Percentiles rank a stretch among this genome's conserved stretches.
phyloP scores from a whole-genome alignment of 495 filamentous ascomycete species.

The Tuber melanosporum region DNA sequence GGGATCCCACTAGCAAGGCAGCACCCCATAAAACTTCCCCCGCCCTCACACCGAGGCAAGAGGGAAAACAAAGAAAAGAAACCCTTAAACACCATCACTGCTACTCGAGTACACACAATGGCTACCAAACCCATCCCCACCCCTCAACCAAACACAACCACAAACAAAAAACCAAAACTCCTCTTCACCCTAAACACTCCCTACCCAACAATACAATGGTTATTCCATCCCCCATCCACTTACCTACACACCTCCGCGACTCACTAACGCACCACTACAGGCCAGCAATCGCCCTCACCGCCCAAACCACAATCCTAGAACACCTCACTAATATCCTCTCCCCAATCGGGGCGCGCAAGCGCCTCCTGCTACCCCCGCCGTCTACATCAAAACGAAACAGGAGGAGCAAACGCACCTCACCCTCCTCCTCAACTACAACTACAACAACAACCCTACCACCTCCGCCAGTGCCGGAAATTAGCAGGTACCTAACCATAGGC shows the following conservation, averaged over 20 bases:
- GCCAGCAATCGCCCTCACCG: neutral
- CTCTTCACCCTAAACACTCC: neutral
- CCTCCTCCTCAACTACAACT: slow-evolving; percentile 5
- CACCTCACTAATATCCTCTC: neutral
- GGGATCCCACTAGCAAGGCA: neutral
- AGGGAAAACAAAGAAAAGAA: neutral
- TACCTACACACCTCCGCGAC: neutral
- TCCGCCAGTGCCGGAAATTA: slow-evolving; percentile 31
- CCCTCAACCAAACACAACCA: neutral
- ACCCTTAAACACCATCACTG: neutral
- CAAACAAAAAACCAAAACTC: neutral
- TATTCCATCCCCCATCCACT: neutral
- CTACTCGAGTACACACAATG: neutral
- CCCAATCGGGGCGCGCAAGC: neutral
- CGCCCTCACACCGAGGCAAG: no score
- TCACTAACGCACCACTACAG: neutral
- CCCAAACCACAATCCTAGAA: neutral
- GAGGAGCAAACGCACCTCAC: slow-evolving; percentile 35
- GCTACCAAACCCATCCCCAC: neutral
- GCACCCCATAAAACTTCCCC: neutral
- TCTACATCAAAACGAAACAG: neutral
- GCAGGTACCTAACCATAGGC: slow-evolving; percentile 45
- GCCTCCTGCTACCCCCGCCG: neutral
- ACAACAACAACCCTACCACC: slow-evolving; percentile 19
- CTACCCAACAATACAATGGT: neutral